These are phyloP conservation scores for Colletotrichum sp. DNA, from an alignment of 2,329 filamentous ascomycete genomes.

Conservation along the genomic window DNA sequence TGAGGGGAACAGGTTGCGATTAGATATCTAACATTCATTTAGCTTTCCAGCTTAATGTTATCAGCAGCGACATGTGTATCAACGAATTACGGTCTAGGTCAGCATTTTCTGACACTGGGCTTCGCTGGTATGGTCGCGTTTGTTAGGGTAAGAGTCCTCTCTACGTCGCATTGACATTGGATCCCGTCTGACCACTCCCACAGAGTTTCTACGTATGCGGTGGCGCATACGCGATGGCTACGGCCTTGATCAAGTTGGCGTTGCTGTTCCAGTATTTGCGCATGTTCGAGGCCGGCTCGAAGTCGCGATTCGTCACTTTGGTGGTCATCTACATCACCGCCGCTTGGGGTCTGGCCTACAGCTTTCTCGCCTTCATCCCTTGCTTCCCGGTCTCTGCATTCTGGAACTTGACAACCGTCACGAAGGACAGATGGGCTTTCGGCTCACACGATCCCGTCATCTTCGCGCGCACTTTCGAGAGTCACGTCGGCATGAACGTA, in stretches of 20 bases:
- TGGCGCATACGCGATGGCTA: constrained; percentile 22
- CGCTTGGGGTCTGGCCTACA: constrained; percentile 33
- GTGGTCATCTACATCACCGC: constrained; percentile 28
- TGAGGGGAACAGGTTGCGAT: accelerated
- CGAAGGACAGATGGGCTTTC: constrained; percentile 29
- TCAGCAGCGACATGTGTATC: constrained; percentile 2
- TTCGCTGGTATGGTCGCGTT: constrained; percentile 8
- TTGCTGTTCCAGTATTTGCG: constrained; percentile 24
- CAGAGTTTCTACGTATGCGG: constrained; percentile 22
- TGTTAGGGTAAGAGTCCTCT: not conserved
- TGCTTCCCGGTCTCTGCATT: constrained; percentile 35
- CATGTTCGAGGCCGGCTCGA: constrained; percentile 19
- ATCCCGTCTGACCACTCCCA: not conserved
- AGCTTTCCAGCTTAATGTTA: constrained; percentile 8
- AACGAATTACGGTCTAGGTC: not conserved
- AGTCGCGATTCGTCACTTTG: constrained; percentile 21
- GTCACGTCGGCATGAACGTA: constrained; percentile 33
- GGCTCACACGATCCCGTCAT: constrained; percentile 28
- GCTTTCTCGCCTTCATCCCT: constrained; percentile 35
- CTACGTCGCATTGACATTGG: not conserved
- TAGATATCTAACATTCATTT: not conserved
- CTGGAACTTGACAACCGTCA: constrained; percentile 27
- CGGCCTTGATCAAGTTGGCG: constrained; percentile 24
- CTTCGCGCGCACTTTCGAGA: constrained; percentile 31
- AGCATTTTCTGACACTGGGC: not conserved